These are phyloP conservation scores for Backusella morwellensis DNA, from an alignment of 192 early-diverging fungal species.

Conservation along the genomic window DNA sequence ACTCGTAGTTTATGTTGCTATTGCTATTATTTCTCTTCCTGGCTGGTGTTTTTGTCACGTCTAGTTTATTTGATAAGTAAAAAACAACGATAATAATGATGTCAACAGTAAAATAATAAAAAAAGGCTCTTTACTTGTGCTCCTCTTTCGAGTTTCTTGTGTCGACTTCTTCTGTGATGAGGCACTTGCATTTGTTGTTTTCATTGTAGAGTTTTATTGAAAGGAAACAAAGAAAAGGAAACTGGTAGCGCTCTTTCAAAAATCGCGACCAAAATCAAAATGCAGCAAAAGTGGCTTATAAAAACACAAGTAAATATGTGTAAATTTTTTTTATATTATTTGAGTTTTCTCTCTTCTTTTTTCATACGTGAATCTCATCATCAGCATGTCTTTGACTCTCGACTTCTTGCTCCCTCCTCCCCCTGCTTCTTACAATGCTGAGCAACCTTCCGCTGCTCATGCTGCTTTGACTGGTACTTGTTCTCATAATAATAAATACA, in stretches of 20 bases:
- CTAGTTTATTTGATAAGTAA: neutral
- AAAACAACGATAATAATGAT: neutral
- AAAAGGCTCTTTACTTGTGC: neutral
- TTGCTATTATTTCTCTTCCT: neutral
- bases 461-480: slow-evolving; percentile 39
- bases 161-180: neutral
- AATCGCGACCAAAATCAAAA: too few species aligned
- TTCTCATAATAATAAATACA: neutral
- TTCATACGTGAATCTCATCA: neutral
- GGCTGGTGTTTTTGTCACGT: neutral
- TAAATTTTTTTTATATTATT: neutral
- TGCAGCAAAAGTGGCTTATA: neutral
- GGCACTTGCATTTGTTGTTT: neutral
- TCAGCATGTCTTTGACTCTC: slow-evolving; percentile 44
- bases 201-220: neutral
- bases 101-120: neutral
- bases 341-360: neutral
- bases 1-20: neutral
- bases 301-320: neutral
- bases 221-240: neutral
- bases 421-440: slow-evolving; percentile 61
- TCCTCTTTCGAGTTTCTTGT: neutral
- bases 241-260: too few species aligned
- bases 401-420: slow-evolving; percentile 73
- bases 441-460: slow-evolving; percentile 40